These are phyloP conservation scores for Biscogniauxia sp. DNA, from an alignment of 2,329 filamentous ascomycete genomes.

Conservation along the genomic window DNA sequence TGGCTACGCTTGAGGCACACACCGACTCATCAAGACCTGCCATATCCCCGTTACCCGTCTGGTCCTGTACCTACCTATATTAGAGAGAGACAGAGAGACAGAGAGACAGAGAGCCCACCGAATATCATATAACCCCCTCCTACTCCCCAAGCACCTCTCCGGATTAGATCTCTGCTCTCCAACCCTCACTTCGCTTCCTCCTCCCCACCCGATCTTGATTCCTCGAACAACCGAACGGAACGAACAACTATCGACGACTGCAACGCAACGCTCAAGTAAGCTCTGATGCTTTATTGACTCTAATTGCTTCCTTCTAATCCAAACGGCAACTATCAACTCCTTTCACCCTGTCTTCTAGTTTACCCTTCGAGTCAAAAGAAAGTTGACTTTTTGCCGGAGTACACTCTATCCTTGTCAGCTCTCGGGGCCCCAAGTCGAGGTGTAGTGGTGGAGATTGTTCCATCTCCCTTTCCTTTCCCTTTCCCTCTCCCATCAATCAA, in stretches of 20 bases:
- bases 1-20: not conserved
- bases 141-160: too few relatives aligned
- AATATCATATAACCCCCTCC: too few relatives aligned
- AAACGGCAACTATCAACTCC: not conserved
- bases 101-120: too few relatives aligned
- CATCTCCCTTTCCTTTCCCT: not conserved
- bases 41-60: not conserved
- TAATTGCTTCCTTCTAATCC: not conserved
- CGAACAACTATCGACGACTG: not conserved
- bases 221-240: not conserved
- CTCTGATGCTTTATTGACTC: slow-evolving; percentile 1
- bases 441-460: not conserved
- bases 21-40: not conserved
- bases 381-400: slow-evolving; percentile 14
- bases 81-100: too few relatives aligned
- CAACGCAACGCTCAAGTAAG: slow-evolving; percentile 4
- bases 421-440: slow-evolving; percentile 3
- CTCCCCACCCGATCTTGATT: not conserved
- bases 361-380: slow-evolving; percentile 12
- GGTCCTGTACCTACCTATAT: too few relatives aligned
- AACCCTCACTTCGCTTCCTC: too few relatives aligned
- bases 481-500: not conserved
- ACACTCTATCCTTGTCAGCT: slow-evolving; percentile 16
- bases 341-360: slow-evolving; percentile 10
- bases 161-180: not conserved